Conservation (phyloP, 2,329 filamentous ascomycete species). For the Botryotinia calthae region DNA sequence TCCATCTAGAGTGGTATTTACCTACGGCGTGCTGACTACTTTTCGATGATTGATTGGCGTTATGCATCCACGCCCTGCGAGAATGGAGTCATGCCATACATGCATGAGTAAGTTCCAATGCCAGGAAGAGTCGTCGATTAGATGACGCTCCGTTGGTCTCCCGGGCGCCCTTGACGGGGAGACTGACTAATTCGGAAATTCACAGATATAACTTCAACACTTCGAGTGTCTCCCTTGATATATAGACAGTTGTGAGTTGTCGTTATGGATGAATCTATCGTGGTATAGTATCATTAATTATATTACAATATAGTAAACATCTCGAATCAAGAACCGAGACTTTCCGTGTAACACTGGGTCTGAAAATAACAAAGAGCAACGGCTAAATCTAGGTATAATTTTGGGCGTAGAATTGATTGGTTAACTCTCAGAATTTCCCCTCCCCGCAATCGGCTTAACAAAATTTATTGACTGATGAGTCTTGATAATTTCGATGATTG, state of each 20-base stretch:
- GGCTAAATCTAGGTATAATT: not conserved
- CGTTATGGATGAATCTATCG: not conserved
- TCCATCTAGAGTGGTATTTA: not conserved
- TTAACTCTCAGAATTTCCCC: not conserved
- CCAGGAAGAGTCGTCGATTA: not conserved
- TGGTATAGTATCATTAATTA: too few relatives aligned
- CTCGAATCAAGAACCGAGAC: not conserved
- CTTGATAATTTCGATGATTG: not conserved
- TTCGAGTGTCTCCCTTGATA: not conserved
- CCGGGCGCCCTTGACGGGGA: not conserved
- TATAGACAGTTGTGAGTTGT: not conserved
- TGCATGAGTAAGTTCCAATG: not conserved
- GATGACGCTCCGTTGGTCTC: not conserved
- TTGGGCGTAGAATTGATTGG: not conserved
- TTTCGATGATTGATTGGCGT: not conserved
- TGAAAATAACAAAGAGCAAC: not conserved
- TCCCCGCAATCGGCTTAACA: slow-evolving; percentile 9
- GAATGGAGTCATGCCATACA: not conserved
- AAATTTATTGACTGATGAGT: not conserved
- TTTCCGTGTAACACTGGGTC: not conserved
- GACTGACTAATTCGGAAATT: not conserved
- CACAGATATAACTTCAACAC: not conserved
- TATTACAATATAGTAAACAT: not conserved
- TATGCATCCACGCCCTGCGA: not conserved
- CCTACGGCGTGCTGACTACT: not conserved